phyloP scores from a whole-genome alignment of 2,329 filamentous ascomycete species.

The Sporothrix phasma region DNA sequence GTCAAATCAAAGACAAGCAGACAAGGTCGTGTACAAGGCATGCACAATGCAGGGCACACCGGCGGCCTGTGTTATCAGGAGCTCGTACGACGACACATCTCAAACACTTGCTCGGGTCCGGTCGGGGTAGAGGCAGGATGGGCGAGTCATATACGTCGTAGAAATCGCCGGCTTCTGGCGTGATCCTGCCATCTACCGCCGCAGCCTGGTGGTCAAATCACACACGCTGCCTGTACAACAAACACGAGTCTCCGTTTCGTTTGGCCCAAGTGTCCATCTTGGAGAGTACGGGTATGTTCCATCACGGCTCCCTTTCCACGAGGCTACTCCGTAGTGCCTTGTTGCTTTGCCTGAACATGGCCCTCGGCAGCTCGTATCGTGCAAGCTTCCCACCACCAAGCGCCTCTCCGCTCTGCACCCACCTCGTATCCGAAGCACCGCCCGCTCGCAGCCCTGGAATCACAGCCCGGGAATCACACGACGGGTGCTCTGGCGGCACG shows the following conservation, averaged over 20 bases:
- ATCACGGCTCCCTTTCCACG: neutral
- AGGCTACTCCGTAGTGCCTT: too few relatives aligned
- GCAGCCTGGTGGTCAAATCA: neutral
- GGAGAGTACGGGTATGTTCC: too few relatives aligned
- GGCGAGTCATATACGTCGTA: too few relatives aligned
- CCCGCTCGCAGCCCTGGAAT: slow-evolving; percentile 1
- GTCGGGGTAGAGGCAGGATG: too few relatives aligned
- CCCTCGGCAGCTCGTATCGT: slow-evolving; percentile 1
- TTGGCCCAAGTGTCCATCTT: too few relatives aligned
- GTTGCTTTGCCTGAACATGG: too few relatives aligned
- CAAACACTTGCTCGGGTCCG: neutral
- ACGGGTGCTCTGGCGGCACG: neutral
- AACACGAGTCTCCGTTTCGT: neutral
- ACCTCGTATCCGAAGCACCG: neutral
- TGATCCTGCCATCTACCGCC: too few relatives aligned
- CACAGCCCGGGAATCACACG: slow-evolving; percentile 1
- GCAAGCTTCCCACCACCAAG: neutral
- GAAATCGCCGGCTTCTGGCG: too few relatives aligned
- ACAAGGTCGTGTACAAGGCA: neutral
- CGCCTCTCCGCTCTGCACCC: neutral
- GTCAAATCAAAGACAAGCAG: neutral
- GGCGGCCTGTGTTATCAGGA: neutral
- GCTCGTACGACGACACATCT: neutral
- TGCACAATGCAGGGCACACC: neutral
- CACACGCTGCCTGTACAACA: neutral